phyloP scores from a whole-genome alignment of 441 rosid species.

The Isatis lusitanica region DNA sequence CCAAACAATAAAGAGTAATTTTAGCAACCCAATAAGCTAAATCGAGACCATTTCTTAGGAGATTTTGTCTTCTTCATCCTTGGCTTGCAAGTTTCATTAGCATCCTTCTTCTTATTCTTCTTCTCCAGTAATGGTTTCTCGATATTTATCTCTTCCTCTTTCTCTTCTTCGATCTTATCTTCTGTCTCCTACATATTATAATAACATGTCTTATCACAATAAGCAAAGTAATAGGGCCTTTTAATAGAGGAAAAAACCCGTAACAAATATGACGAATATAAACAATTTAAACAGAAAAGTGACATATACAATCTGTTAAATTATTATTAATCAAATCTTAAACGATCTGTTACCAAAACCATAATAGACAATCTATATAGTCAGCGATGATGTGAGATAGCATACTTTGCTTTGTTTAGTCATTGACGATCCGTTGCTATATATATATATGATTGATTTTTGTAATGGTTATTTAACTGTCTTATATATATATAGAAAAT shows the following conservation, averaged over 20 bases:
- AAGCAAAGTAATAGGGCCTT: not conserved
- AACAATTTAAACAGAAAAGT: not conserved
- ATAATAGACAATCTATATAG: not conserved
- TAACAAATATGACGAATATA: not conserved
- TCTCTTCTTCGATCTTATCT: constrained; percentile 31
- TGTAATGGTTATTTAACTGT: no score
- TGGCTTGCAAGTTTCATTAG: constrained; percentile 33
- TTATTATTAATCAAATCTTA: not conserved
- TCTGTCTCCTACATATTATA: constrained; percentile 18
- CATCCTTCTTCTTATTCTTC: constrained; percentile 28
- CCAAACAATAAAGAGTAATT: not conserved
- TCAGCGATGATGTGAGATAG: not conserved
- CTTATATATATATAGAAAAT: not conserved
- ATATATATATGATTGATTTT: not conserved
- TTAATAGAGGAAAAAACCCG: not conserved
- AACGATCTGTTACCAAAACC: not conserved
- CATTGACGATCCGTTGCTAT: not conserved
- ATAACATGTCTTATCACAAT: not conserved
- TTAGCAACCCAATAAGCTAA: constrained; percentile 55
- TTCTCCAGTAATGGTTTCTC: constrained; percentile 32
- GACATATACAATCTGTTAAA: not conserved
- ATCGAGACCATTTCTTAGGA: constrained; percentile 48
- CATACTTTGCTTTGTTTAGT: not conserved
- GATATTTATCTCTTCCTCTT: constrained; percentile 25
- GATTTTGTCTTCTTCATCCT: constrained; percentile 39